Evolutionary conservation across 2,329 filamentous ascomycete genomes (phyloP), one percentile per base, ranked within the genome.

Genomic region (Orbilia ellipsospora): DNA sequence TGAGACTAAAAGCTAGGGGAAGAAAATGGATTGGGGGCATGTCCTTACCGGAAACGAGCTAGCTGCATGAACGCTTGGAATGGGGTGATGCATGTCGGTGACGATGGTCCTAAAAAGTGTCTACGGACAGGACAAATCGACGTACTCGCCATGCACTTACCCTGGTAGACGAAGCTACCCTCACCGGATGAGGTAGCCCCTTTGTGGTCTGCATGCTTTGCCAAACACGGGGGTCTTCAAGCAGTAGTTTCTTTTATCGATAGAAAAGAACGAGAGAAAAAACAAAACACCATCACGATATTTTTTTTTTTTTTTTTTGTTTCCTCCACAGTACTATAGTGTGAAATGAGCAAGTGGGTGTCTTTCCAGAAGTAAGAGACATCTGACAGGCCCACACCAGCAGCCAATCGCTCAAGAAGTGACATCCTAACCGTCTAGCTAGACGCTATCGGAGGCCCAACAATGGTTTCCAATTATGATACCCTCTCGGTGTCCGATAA

Each of bases 151-250:
- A 66, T 66, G 62, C 62, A 61, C 62, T 36, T 23, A 65, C 62
- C 69, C 69, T 48, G 62, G 69, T 73, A 60, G 51, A 73, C 61
- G 68, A 59, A 56, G 68, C 68, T 66, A 73, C 66, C 68, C 55
- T 61, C 31, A 36, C 68, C 68, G 68, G 68, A 73, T 66, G 62
- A 65, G 60, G 61, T 73, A 73, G 62, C 69, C 69, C 61, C 15
- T 66, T 66, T 73, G 52, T 56, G 48, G 69, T 65, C 13, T 62
- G 26, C 62, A 57, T 66, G 62, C 68, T 67, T 59, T 48, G 18
- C 52, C 55, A 40, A 66, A 44, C 50, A 50, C 8, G 48, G 44
- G 62, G 44, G 31, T 36, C 31, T 36, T 36, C 45, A 52, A 44
- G 31, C 55, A 44, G 57, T 61, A 20, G 59, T 42, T 36, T 2